phyloP scores from a whole-genome alignment of 306 rosid species.

The Vigna reflexopilosa region DNA sequence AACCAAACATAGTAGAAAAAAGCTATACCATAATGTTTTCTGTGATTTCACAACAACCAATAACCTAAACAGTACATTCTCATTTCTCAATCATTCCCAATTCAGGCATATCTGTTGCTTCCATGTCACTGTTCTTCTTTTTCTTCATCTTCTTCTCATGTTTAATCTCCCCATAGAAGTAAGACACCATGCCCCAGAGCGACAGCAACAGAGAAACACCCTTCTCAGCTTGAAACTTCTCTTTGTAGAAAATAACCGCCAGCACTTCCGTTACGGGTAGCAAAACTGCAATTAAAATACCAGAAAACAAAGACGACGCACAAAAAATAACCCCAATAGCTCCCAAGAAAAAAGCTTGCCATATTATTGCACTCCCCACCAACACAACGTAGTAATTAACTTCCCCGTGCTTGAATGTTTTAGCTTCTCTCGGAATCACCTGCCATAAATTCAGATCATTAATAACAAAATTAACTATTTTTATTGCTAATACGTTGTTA shows the following conservation, averaged over 20 bases:
- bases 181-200: constrained; percentile 76
- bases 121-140: background rate
- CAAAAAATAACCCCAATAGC: constrained; percentile 75
- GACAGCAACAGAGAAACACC: constrained; percentile 67
- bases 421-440: constrained; percentile 83
- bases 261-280: constrained; percentile 67
- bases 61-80: no score
- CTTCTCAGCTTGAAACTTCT: constrained; percentile 65
- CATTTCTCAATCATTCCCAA: no score
- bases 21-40: background rate
- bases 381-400: constrained; percentile 58
- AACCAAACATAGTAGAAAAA: no score
- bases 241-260: constrained; percentile 70
- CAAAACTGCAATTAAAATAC: constrained; percentile 57
- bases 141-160: constrained; percentile 39
- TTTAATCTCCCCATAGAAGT: constrained; percentile 75
- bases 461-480: background rate
- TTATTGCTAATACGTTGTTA: background rate
- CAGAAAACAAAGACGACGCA: constrained; percentile 72
- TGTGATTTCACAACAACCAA: no score
- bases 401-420: constrained; percentile 56
- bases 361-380: constrained; percentile 56
- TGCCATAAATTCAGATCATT: constrained; percentile 9
- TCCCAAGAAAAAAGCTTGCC: constrained; percentile 83
- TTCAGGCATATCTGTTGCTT: constrained; percentile 5